Conservation (phyloP, 768 basidiomycete genomes). For the Auricularia heimuer region DNA sequence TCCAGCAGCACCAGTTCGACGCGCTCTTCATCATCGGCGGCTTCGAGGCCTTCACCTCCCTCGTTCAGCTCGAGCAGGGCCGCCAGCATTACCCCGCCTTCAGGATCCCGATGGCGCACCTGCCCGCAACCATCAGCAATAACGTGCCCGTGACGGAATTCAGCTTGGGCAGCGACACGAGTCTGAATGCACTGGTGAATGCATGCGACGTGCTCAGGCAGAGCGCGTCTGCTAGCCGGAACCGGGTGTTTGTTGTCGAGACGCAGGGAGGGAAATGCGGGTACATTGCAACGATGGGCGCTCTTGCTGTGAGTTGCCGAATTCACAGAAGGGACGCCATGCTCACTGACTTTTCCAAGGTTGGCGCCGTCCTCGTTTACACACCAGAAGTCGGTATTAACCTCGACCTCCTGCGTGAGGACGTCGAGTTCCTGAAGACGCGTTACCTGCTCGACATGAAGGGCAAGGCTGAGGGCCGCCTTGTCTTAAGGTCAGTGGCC, state of each 20-base stretch:
- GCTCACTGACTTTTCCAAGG: slow-evolving; percentile 32
- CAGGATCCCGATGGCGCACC: slow-evolving; percentile 90
- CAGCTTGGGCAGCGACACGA: slow-evolving; percentile 94
- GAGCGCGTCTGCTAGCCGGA: slow-evolving; percentile 90
- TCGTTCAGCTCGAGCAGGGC: slow-evolving; percentile 70
- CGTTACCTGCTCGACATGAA: slow-evolving; percentile 78
- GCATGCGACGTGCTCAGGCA: slow-evolving; percentile 99
- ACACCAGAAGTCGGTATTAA: slow-evolving; percentile 87
- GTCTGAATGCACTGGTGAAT: slow-evolving; percentile 91
- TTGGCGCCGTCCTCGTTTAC: slow-evolving; percentile 87
- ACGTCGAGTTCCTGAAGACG: slow-evolving; percentile 81
- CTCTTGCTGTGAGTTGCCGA: slow-evolving; percentile 66
- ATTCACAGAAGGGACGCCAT: background rate
- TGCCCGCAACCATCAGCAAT: slow-evolving; percentile 96
- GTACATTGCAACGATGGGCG: slow-evolving; percentile 92
- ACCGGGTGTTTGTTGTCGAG: slow-evolving; percentile 95
- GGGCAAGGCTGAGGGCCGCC: slow-evolving; percentile 86
- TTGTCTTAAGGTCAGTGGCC: slow-evolving; percentile 71
- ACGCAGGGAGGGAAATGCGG: slow-evolving; percentile 97
- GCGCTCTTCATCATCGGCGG: slow-evolving; percentile 87
- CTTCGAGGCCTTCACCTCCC: slow-evolving; percentile 84
- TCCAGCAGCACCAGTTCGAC: slow-evolving; percentile 77
- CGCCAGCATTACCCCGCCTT: slow-evolving; percentile 80
- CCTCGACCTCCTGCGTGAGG: slow-evolving; percentile 68
- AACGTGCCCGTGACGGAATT: slow-evolving; percentile 97